Evolutionary conservation across 495 filamentous ascomycete species (phyloP), one percentile per base, ranked within the genome.

Genomic region (Bacidia rubella): DNA sequence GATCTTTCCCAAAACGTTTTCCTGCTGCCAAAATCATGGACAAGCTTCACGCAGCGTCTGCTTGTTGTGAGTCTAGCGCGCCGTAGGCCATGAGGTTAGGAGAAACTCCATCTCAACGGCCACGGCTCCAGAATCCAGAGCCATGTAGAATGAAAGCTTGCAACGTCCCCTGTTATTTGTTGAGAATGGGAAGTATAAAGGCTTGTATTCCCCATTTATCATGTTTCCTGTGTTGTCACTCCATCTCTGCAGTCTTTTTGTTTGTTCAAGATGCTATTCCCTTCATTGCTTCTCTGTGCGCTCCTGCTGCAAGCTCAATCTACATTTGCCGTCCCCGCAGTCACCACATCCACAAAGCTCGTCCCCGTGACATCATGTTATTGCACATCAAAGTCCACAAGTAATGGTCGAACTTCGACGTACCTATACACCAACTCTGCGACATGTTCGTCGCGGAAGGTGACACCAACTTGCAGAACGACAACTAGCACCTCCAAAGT

Each of bases 341-440:
- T 52, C 17, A 52, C 43, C 12, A 52, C 39, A 44, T 41, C 49
- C 23, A 45, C 49, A 52, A 52, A 23, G 17, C 25, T 39, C 12
- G 21, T 35, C 5, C 32, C 19, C 25, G 35, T 44, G 19, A 52
- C 49, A 23, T 41, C 49, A 44, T 52, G 49, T 39, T 23, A 17
- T 23, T 44, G 49, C 26, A 52, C 39, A 40, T 41, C 20, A 24
- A 52, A 52, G 39, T 41, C 49, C 20, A 52, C 49, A n/a, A 43
- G 32, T 19, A 26, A 43, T 12, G 49, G 32, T 24, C 32, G 43
- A 7, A 40, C 32, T 5, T 26, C 20, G 22, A 52, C 49, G n/a
- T 52, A 12, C 19, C 12, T 25, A 2, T 23, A 41, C 49, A 21
- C 19, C 12, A 40, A 40, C 25, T 22, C 39, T 19, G 22, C 49